These are phyloP conservation scores for Trichosanthes truncata DNA, from an alignment of 306 rosid species.

Conservation along the genomic window DNA sequence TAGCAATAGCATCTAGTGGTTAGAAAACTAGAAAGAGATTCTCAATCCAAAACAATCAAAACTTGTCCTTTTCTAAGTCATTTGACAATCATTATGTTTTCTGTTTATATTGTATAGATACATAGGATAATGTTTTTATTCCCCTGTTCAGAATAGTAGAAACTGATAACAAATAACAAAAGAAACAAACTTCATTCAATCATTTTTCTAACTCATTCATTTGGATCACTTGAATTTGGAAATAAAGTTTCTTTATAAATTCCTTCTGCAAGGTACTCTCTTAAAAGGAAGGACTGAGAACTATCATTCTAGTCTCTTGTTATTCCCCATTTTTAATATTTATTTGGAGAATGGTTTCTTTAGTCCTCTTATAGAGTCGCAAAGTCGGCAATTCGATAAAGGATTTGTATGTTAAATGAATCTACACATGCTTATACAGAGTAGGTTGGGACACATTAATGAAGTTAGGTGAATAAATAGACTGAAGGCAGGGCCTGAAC, in stretches of 20 bases:
- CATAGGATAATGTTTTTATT: neutral
- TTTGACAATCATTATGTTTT: neutral
- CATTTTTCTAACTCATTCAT: neutral
- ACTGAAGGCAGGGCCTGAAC: neutral
- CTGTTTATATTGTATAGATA: neutral
- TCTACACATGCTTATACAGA: neutral
- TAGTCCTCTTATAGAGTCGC: too few species aligned
- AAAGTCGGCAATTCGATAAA: too few species aligned
- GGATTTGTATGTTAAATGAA: neutral
- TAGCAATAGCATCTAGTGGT: too few species aligned
- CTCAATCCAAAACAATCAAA: too few species aligned
- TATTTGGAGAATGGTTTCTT: neutral
- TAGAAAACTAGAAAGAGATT: too few species aligned
- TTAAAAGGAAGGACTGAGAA: neutral
- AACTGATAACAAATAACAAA: neutral
- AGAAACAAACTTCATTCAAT: neutral
- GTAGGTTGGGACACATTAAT: conserved; percentile 2
- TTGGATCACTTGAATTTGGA: neutral
- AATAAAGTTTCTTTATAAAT: neutral
- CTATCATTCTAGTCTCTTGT: neutral
- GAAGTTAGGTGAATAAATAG: conserved; percentile 10
- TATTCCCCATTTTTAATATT: neutral
- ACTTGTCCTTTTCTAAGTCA: conserved; percentile 7
- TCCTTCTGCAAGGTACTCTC: conserved; percentile 3
- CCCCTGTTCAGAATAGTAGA: neutral